Evolutionary conservation across 2,329 filamentous ascomycete species (phyloP).

Genomic region (Curvularia verruculosa): DNA sequence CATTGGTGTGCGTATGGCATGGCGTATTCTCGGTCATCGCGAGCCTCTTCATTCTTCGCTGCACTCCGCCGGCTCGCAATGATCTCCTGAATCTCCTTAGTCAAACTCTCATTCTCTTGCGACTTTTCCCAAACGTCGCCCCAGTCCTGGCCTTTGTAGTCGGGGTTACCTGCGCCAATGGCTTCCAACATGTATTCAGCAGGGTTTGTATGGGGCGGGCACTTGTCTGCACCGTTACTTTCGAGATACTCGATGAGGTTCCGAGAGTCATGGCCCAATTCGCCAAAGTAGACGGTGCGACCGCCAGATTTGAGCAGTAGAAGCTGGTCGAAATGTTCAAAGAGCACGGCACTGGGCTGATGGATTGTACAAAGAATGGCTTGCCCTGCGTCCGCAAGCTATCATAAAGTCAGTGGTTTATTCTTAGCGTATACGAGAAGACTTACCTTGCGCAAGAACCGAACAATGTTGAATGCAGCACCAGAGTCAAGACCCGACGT

Average conservation of each 20-base stretch:
- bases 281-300: slow-evolving; percentile 70
- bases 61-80: slow-evolving; percentile 43
- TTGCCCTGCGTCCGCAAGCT: slow-evolving; percentile 67
- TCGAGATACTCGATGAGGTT: slow-evolving; percentile 58
- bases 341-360: slow-evolving; percentile 70
- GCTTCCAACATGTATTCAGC: slow-evolving; percentile 61
- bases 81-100: slow-evolving; percentile 51
- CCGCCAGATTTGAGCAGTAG: slow-evolving; percentile 69
- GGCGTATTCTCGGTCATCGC: slow-evolving; percentile 54
- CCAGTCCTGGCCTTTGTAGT: slow-evolving; percentile 55
- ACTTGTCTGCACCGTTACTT: slow-evolving; percentile 60
- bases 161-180: slow-evolving; percentile 52
- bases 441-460: slow-evolving; percentile 64
- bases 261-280: slow-evolving; percentile 53
- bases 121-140: slow-evolving; percentile 54
- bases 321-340: slow-evolving; percentile 70
- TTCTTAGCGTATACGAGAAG: background rate
- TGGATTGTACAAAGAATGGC: slow-evolving; percentile 74
- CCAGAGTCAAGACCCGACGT: slow-evolving; percentile 75
- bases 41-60: slow-evolving; percentile 40
- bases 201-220: slow-evolving; percentile 59
- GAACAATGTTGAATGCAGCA: slow-evolving; percentile 69
- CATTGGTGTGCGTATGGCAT: slow-evolving; percentile 53
- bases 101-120: slow-evolving; percentile 47
- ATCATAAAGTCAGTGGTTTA: background rate